These are phyloP conservation scores for Clitocybe nebularis DNA, from an alignment of 1,284 basidiomycete species.

Conservation along the genomic window DNA sequence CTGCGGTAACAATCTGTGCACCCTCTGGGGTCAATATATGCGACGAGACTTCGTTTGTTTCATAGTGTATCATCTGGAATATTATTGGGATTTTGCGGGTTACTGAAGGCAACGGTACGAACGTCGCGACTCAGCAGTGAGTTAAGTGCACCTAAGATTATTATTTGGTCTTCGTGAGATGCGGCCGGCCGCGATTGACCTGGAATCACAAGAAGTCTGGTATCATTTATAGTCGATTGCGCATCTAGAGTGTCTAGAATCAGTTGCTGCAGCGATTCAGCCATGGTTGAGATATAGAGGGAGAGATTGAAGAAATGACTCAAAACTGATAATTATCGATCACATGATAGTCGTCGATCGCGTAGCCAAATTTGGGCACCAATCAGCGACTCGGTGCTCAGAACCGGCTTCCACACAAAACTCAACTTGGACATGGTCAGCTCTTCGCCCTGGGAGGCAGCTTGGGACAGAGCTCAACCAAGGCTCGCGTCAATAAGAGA, in stretches of 20 bases:
- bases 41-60: conserved; percentile 72
- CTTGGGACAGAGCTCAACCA: conserved; percentile 60
- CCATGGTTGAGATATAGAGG: conserved; percentile 39
- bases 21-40: conserved; percentile 82
- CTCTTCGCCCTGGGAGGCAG: conserved; percentile 46
- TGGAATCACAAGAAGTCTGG: conserved; percentile 68
- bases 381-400: conserved; percentile 5
- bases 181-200: conserved; percentile 54
- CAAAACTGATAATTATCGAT: conserved; percentile 12
- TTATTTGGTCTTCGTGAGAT: conserved; percentile 74
- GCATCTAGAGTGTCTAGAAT: conserved; percentile 71
- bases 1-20: conserved; percentile 68
- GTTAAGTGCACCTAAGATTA: conserved; percentile 84
- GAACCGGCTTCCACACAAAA: conserved; percentile 1
- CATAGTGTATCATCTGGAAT: conserved; percentile 80
- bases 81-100: conserved; percentile 15
- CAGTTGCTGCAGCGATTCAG: conserved; percentile 76
- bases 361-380: conserved; percentile 2
- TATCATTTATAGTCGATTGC: conserved; percentile 64
- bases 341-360: conserved; percentile 15
- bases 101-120: conserved; percentile 25
- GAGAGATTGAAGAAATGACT: conserved; percentile 4
- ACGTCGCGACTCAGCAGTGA: conserved; percentile 86
- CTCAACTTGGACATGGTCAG: conserved; percentile 11
- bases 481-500: conserved; percentile 44